A percentile compares a stretch with the other conserved stretches of the same genome.
phyloP scores from a whole-genome alignment of 2,329 filamentous ascomycete genomes.

The Apiospora koreana region DNA sequence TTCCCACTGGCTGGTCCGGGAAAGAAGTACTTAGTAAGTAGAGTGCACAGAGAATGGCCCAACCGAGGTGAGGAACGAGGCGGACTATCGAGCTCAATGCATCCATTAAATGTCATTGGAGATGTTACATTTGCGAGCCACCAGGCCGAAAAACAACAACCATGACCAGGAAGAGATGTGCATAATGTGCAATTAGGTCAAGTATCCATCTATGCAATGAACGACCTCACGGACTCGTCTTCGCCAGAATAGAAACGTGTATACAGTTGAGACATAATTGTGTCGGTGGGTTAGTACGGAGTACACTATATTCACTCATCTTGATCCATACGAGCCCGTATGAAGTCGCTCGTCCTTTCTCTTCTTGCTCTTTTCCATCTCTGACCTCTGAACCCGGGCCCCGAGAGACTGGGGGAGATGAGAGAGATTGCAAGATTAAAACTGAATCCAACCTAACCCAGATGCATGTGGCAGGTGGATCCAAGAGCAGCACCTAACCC shows the following conservation, averaged over 20 bases:
- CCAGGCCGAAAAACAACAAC: neutral
- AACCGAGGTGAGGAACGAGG: neutral
- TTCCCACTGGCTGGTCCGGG: neutral
- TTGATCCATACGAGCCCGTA: neutral
- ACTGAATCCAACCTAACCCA: neutral
- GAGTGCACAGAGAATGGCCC: neutral
- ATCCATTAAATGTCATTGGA: neutral
- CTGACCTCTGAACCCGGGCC: neutral
- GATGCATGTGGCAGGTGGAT: constrained; percentile 4
- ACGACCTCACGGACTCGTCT: no score
- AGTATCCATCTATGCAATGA: no score
- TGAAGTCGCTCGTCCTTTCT: neutral
- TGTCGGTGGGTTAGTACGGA: no score
- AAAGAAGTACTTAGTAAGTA: neutral
- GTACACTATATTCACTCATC: no score
- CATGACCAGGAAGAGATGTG: neutral
- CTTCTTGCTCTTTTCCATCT: neutral
- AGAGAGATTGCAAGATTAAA: constrained; percentile 6
- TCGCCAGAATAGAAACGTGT: no score
- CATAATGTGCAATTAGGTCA: no score
- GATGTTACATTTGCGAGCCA: neutral
- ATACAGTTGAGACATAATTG: no score
- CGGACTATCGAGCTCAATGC: constrained; percentile 5
- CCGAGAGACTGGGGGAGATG: neutral
- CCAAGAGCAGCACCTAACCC: neutral